phyloP scores from a whole-genome alignment of 2,329 filamentous ascomycete genomes.

The Cladosporium oxysporum region DNA sequence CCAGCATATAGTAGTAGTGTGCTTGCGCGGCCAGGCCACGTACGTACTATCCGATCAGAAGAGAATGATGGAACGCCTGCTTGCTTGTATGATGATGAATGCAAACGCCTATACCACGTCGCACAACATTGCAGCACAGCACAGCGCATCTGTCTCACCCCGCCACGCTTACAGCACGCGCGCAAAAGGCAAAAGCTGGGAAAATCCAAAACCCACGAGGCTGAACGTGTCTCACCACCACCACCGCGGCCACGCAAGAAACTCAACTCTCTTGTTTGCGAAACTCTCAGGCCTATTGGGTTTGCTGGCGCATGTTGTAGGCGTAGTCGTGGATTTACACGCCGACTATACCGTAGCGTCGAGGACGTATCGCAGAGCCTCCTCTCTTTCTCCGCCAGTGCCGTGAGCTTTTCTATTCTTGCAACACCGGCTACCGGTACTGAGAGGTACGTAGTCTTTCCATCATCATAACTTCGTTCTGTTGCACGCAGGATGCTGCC shows the following conservation, averaged over 20 bases:
- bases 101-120: constrained; percentile 1
- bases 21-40: constrained; percentile 9
- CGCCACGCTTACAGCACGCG: neutral
- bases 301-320: neutral
- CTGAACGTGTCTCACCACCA: constrained; percentile 9
- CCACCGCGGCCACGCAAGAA: neutral
- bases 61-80: neutral
- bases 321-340: neutral
- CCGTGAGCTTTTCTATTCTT: neutral
- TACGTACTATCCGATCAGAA: neutral
- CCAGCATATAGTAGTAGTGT: neutral
- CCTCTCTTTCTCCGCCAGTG: neutral
- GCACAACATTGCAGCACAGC: neutral
- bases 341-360: neutral
- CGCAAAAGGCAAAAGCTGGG: neutral
- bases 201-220: neutral
- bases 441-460: neutral
- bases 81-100: neutral
- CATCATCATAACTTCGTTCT: neutral
- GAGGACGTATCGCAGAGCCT: neutral
- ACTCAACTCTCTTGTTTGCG: neutral
- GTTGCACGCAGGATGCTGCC: neutral
- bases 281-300: neutral
- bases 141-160: neutral
- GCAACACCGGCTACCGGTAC: neutral